Base-by-base conservation (phyloP, 805 yeast genomes). In the Nakazawaea sp. region DNA sequence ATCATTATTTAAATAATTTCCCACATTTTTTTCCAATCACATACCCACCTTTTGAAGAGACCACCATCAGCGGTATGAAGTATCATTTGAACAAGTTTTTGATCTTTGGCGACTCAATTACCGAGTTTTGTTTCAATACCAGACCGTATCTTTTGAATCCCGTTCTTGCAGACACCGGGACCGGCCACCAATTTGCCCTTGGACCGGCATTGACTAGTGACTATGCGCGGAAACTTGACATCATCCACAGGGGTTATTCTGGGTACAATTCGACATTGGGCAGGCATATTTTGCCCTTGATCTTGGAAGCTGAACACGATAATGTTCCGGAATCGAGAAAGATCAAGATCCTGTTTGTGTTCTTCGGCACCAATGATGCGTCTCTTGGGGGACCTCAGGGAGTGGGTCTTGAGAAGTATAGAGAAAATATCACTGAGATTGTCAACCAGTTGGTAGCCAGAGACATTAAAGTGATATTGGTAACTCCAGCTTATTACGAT, bases 331-430 rank as follows among this genome's bases (percentile, higher is more conserved):
- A 50, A 9, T 45, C 45, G 4, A 53, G 57, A 25, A 54, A 56
- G 42, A 59, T 75, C 36, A 50, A 48, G 28, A 25, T 58, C 7
- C 63, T 76, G 41, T 73, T 77, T 11, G 60, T 87, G 2, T 87
- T 82, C 52, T 77, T 85, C 49, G 96, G 96, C 3, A 72, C 95
- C 9, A 88, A 88, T 51, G 97, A 88, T 54, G 67, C 81, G 0
- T 64, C 72, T 3, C 43, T 59, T 4, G 61, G 51, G 1, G 68
- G 68, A 2, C 46, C 47, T 5, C 80, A 73, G 49, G 56, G 59
- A n/a, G 85, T 85, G 9, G 71, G 74, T 1, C n/a, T 81, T 4
- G 68, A 57, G 1, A 59, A 67, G 40, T 85, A 59, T 50, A 41
- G 55, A 16, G 55, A 51, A 12, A 87, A 87, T 49, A 59, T 71